phyloP scores from a whole-genome alignment of 2,329 filamentous ascomycete species.

The Beauveria sp. region DNA sequence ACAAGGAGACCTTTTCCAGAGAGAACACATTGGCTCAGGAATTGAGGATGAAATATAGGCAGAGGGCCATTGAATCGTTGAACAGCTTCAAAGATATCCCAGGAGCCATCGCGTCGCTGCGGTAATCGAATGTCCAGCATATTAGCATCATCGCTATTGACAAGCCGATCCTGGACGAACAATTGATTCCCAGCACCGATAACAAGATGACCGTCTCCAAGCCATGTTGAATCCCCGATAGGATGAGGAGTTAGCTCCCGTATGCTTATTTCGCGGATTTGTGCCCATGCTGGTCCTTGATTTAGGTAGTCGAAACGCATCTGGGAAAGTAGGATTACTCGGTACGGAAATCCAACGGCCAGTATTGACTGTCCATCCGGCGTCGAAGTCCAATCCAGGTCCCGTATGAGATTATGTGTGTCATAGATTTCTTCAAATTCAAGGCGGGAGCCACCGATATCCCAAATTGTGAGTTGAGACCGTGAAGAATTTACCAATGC shows the following conservation, averaged over 20 bases:
- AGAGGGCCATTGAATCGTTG: slow-evolving; percentile 79
- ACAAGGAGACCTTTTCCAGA: slow-evolving; percentile 68
- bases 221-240: slow-evolving; percentile 89
- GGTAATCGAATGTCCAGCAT: slow-evolving; percentile 45
- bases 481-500: slow-evolving; percentile 69
- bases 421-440: slow-evolving; percentile 75
- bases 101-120: slow-evolving; percentile 40
- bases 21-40: slow-evolving; percentile 79
- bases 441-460: slow-evolving; percentile 70
- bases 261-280: slow-evolving; percentile 75
- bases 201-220: slow-evolving; percentile 75
- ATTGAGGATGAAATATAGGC: slow-evolving; percentile 86
- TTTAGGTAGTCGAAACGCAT: slow-evolving; percentile 89
- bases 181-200: slow-evolving; percentile 88
- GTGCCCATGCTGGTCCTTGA: slow-evolving; percentile 80
- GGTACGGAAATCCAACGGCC: slow-evolving; percentile 85
- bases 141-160: slow-evolving; percentile 55
- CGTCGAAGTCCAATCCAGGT: slow-evolving; percentile 91
- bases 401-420: slow-evolving; percentile 66
- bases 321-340: slow-evolving; percentile 74
- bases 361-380: slow-evolving; percentile 83
- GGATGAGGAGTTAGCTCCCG: slow-evolving; percentile 78
- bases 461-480: slow-evolving; percentile 83
- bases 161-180: slow-evolving; percentile 72
- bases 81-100: slow-evolving; percentile 74